Evolutionary conservation across 148 eudicot genomes (phyloP).

Genomic region (Agrostemma githago): DNA sequence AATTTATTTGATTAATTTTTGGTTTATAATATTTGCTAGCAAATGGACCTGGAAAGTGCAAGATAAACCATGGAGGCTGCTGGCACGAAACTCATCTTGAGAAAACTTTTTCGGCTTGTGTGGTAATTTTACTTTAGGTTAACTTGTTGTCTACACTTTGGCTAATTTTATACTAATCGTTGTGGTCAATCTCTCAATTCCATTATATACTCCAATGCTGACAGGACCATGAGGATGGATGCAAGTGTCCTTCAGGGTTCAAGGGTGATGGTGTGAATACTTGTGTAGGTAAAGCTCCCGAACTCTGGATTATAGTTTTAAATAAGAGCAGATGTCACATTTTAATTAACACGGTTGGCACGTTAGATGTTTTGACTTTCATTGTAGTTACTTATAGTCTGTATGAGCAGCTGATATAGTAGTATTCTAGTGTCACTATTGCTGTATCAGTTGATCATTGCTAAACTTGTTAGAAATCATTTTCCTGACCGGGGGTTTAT

Average conservation of each 20-base stretch:
- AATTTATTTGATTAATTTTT: neutral
- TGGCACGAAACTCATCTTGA: constrained; percentile 87
- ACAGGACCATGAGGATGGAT: constrained; percentile 71
- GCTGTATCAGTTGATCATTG: neutral
- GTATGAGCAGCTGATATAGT: no score
- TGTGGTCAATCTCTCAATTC: neutral
- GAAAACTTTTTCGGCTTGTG: constrained; percentile 70
- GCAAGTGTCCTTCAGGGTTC: constrained; percentile 86
- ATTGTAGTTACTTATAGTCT: neutral
- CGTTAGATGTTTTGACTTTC: neutral
- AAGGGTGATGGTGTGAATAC: constrained; percentile 79
- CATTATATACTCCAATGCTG: constrained; percentile 12
- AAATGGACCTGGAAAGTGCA: constrained; percentile 84
- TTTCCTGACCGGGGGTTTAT: neutral
- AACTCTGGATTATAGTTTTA: neutral
- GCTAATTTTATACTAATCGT: neutral
- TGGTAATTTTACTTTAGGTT: constrained; percentile 35
- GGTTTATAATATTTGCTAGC: constrained; percentile 41
- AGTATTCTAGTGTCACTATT: neutral
- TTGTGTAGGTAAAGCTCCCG: constrained; percentile 57
- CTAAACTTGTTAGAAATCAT: neutral
- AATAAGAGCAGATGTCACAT: neutral
- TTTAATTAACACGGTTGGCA: neutral
- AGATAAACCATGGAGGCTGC: constrained; percentile 84
- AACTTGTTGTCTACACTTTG: no score